A percentile compares a stretch with the other conserved stretches of the same genome.
Evolutionary conservation across 257 asterid species (phyloP).

Genomic region (Rehmannia glutinosa): DNA sequence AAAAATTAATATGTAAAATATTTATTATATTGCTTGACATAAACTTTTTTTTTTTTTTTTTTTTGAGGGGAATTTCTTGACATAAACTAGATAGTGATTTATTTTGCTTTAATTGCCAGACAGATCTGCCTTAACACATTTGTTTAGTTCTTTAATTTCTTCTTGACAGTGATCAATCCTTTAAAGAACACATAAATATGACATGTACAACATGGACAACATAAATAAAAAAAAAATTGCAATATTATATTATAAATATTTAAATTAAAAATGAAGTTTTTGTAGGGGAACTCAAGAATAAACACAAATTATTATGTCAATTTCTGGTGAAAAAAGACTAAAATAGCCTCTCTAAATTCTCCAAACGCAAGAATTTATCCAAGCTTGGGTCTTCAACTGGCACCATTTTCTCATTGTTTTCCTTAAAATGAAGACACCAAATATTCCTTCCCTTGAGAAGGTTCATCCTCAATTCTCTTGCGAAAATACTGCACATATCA

Average conservation of each 20-base stretch:
- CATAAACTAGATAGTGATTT: no score
- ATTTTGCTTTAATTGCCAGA: no score
- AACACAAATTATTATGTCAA: not conserved
- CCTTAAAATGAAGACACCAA: not conserved
- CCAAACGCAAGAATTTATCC: conserved; percentile 8
- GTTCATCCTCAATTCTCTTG: conserved; percentile 12
- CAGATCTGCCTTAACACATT: no score
- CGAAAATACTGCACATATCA: conserved; percentile 8
- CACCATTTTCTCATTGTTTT: not conserved
- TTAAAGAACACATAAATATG: no score
- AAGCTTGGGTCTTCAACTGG: conserved; percentile 1
- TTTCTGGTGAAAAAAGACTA: not conserved
- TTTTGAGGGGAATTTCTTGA: no score
- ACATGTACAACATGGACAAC: not conserved
- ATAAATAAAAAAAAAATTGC: not conserved
- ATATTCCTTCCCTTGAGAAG: not conserved
- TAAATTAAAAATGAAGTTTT: conserved; percentile 21
- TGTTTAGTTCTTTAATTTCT: no score
- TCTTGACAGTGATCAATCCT: no score
- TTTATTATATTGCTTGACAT: no score
- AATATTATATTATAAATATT: no score
- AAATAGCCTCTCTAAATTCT: conserved; percentile 2
- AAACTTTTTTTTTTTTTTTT: no score
- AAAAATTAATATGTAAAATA: no score
- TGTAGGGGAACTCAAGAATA: conserved; percentile 27